phyloP scores from a whole-genome alignment of 805 yeast species.

The Yarrowia bubula region DNA sequence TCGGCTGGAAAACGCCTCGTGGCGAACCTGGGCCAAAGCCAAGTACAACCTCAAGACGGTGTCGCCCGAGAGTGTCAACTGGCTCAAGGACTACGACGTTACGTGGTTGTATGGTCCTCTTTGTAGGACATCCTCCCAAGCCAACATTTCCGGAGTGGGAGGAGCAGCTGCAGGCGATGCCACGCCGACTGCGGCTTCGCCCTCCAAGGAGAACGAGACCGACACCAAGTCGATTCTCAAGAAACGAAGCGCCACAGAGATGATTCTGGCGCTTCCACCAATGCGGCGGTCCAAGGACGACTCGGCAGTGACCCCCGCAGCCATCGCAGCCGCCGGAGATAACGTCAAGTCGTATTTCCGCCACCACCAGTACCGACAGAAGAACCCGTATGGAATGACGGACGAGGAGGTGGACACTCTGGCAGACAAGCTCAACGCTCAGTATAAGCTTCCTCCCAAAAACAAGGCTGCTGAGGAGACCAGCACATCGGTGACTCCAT shows the following conservation, averaged over 20 bases:
- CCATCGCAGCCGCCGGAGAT: slow-evolving; percentile 28
- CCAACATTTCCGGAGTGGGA: slow-evolving; percentile 5
- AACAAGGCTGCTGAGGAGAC: background rate
- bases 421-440: slow-evolving; percentile 25
- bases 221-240: slow-evolving; percentile 79
- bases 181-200: slow-evolving; percentile 10
- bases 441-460: slow-evolving; percentile 21
- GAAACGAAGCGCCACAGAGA: slow-evolving; percentile 80
- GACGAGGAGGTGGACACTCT: slow-evolving; percentile 33
- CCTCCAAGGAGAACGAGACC: background rate
- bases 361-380: slow-evolving; percentile 43
- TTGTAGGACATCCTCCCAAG: slow-evolving; percentile 21
- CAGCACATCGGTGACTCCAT: slow-evolving; percentile 6
- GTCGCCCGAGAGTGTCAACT: slow-evolving; percentile 86
- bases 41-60: slow-evolving; percentile 67
- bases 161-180: slow-evolving; percentile 18
- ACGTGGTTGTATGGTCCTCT: slow-evolving; percentile 96
- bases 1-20: slow-evolving; percentile 76
- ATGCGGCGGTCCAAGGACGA: slow-evolving; percentile 21
- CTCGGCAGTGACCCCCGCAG: slow-evolving; percentile 18
- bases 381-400: slow-evolving; percentile 35
- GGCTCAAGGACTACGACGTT: slow-evolving; percentile 96
- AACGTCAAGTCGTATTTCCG: slow-evolving; percentile 36
- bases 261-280: slow-evolving; percentile 49
- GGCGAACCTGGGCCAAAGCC: slow-evolving; percentile 95